phyloP scores from a whole-genome alignment of 2,329 filamentous ascomycete species.

The Hysterium pulicare region DNA sequence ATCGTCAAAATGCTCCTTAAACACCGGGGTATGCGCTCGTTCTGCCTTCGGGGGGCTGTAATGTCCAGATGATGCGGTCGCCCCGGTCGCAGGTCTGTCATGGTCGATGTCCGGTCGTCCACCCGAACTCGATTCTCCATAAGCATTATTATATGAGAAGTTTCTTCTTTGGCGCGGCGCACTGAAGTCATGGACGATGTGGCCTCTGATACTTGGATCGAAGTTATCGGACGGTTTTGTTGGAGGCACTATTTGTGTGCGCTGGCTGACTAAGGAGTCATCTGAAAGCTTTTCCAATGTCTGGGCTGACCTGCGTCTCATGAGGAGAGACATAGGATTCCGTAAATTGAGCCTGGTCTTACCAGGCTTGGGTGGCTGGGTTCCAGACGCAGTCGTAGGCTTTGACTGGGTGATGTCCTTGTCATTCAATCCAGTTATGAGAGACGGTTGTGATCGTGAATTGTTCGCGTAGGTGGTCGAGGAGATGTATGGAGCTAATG shows the following conservation, averaged over 20 bases:
- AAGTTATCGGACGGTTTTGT: constrained; percentile 55
- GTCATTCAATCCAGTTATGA: constrained; percentile 29
- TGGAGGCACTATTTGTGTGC: constrained; percentile 44
- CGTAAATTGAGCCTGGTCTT: constrained; percentile 55
- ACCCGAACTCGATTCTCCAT: constrained; percentile 7
- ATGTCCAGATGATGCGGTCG: constrained; percentile 14
- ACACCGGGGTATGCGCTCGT: constrained; percentile 54
- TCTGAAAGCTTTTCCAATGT: constrained; percentile 46
- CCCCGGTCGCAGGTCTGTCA: background rate
- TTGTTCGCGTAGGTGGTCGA: constrained; percentile 24
- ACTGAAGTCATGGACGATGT: constrained; percentile 63
- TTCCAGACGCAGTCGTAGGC: constrained; percentile 15
- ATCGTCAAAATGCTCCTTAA: constrained; percentile 60
- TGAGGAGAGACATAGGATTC: constrained; percentile 60
- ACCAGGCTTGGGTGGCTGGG: constrained; percentile 28
- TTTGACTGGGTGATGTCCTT: constrained; percentile 25
- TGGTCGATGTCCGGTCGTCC: background rate
- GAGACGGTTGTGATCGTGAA: constrained; percentile 33
- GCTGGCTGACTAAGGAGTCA: constrained; percentile 49
- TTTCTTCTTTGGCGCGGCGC: constrained; percentile 52
- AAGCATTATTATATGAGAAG: constrained; percentile 33
- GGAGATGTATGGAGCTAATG: constrained; percentile 19
- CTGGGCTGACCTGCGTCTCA: constrained; percentile 55
- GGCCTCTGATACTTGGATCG: constrained; percentile 61
- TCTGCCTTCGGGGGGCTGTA: constrained; percentile 35